Conservation (phyloP, 1,284 basidiomycete species). For the Cutaneotrichosporon mucoides region DNA sequence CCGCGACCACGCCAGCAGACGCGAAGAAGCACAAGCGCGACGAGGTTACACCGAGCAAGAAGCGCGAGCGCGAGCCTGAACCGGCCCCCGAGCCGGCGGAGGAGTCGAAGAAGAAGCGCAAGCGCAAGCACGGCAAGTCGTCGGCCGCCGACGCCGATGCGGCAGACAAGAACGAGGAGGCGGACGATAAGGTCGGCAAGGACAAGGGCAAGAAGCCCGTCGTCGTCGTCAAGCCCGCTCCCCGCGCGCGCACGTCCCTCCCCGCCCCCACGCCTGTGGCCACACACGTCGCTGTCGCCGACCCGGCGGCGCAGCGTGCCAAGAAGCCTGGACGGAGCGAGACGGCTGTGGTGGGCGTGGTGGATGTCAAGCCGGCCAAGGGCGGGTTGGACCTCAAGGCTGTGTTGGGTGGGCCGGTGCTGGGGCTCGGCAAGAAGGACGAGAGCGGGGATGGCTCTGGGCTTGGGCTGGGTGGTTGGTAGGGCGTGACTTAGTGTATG, state of each 20-base stretch:
- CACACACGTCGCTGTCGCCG: slow-evolving; percentile 5
- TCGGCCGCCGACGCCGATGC: neutral
- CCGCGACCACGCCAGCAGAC: neutral
- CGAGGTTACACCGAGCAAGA: slow-evolving; percentile 4
- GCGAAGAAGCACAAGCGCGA: neutral
- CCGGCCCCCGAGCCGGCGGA: neutral
- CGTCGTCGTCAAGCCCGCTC: neutral
- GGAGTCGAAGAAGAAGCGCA: slow-evolving; percentile 16
- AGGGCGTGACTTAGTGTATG: too few relatives aligned
- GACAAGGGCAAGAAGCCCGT: slow-evolving; percentile 3
- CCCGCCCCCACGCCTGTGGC: slow-evolving; percentile 3
- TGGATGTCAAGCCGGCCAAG: slow-evolving; percentile 19
- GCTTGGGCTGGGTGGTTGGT: too few relatives aligned
- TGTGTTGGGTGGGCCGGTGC: slow-evolving; percentile 7
- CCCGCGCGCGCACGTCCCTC: neutral
- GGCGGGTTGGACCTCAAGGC: slow-evolving; percentile 26
- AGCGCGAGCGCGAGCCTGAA: slow-evolving; percentile 10
- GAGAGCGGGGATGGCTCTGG: too few relatives aligned
- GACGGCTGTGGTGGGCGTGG: slow-evolving; percentile 29
- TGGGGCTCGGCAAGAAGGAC: too few relatives aligned
- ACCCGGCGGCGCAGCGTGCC: slow-evolving; percentile 5
- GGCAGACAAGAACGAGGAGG: neutral
- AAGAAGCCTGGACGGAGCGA: slow-evolving; percentile 13
- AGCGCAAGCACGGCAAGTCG: slow-evolving; percentile 14
- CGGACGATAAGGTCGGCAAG: neutral